These are phyloP conservation scores for Mycocentrospora acerina DNA, from an alignment of 2,329 filamentous ascomycete genomes.

Conservation along the genomic window DNA sequence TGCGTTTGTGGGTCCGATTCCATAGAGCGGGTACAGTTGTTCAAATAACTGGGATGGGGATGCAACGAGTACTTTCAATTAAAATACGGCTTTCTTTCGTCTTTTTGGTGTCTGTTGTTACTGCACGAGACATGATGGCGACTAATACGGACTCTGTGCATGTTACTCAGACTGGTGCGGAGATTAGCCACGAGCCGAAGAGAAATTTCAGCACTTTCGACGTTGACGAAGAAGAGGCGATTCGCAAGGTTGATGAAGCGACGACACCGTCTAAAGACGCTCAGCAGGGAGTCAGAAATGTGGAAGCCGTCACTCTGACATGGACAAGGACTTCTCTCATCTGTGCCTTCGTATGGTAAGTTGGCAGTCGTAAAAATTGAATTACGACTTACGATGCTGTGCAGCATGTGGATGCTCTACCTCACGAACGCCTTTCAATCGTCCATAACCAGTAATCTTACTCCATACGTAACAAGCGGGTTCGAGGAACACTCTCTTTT, in stretches of 20 bases:
- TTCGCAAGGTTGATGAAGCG: conserved; percentile 18
- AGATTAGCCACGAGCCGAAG: conserved; percentile 10
- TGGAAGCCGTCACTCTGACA: conserved; percentile 41
- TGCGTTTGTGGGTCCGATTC: background rate
- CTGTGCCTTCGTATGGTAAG: conserved; percentile 37
- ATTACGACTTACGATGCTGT: background rate
- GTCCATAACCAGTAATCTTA: conserved; percentile 37
- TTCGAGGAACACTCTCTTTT: conserved; percentile 30
- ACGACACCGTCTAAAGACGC: conserved; percentile 15
- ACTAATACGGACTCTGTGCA: conserved; percentile 5
- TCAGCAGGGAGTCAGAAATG: conserved; percentile 38
- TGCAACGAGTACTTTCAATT: background rate
- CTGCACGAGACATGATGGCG: conserved; percentile 1
- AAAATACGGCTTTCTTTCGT: background rate
- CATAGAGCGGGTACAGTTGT: background rate
- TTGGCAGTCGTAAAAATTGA: background rate
- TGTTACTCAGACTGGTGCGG: conserved; percentile 1
- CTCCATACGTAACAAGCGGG: conserved; percentile 33
- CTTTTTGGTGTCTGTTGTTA: background rate
- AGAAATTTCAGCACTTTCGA: conserved; percentile 12
- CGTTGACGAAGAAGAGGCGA: conserved; percentile 16
- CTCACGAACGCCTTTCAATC: conserved; percentile 48
- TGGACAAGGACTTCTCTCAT: conserved; percentile 40
- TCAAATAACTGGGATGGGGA: conserved; percentile 4
- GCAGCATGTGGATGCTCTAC: conserved; percentile 36